phyloP scores from a whole-genome alignment of 148 eudicot species.

The Rhododendron ferrugineum region DNA sequence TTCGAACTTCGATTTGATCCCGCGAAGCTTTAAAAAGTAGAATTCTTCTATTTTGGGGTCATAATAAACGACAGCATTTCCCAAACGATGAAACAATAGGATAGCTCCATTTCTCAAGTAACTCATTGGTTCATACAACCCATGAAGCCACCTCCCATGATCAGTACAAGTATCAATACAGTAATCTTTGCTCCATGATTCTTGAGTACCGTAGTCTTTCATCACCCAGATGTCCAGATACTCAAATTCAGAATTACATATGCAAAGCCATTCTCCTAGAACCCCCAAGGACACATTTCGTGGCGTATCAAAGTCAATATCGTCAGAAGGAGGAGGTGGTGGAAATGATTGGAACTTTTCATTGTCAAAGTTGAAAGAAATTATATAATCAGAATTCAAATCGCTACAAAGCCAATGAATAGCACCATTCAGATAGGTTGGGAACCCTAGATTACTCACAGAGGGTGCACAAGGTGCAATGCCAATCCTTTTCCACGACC shows the following conservation, averaged over 20 bases:
- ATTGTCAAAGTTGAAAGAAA: conserved; percentile 20
- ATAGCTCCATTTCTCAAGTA: conserved; percentile 4
- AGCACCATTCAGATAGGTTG: background rate
- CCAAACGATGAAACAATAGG: background rate
- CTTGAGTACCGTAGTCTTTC: conserved; percentile 17
- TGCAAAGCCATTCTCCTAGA: background rate
- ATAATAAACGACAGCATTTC: conserved; percentile 7
- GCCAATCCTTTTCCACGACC: conserved; percentile 9
- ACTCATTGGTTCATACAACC: background rate
- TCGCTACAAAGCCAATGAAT: conserved; percentile 13
- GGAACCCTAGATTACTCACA: background rate
- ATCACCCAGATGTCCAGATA: conserved; percentile 12
- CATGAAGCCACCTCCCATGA: background rate
- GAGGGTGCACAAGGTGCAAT: background rate
- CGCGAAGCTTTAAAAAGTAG: background rate
- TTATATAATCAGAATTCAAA: background rate
- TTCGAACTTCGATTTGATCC: too few species aligned
- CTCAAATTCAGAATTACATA: background rate
- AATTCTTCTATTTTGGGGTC: background rate
- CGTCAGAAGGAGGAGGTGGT: background rate
- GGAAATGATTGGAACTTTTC: conserved; percentile 13
- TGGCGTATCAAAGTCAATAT: too few species aligned
- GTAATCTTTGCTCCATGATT: conserved; percentile 18
- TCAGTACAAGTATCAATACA: background rate
- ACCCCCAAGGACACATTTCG: too few species aligned